Base-by-base conservation (phyloP, 176 grass and related monocot genomes). In the Areca catechu region DNA sequence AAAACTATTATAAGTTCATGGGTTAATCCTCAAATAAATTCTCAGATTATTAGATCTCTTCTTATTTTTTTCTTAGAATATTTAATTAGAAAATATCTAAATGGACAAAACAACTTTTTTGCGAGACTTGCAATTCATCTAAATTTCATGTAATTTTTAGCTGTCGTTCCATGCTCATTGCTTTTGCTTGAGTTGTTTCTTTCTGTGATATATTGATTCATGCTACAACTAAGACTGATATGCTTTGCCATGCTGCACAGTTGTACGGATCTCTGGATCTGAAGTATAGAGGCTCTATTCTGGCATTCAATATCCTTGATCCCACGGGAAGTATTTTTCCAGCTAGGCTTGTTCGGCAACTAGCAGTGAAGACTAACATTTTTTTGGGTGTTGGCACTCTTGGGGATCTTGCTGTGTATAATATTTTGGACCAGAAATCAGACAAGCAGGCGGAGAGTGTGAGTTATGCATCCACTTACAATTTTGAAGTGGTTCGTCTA, bases 381-480 rank as follows among this genome's bases (percentile, higher is more conserved):
- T 55, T 55, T 21, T 55, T 55, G 53, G 53, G 53, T 12, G 21
- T 55, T 21, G 18, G 53, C 53, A 55, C 53, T 14, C 53, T 55
- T 20, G 18, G 7, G 18, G 18, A 55, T 22, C 19, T 21, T 19
- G 22, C 7, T 14, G 3, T 55, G 19, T 55, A 19, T 16, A 55
- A 21, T 19, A 55, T 55, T 21, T 55, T 55, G 53, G 19, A 55
- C 10, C 53, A 55, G 53, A 55, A 55, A 22, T 21, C 53, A 1
- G 53, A 55, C 7, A 55, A 55, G 12, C 18, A 21, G 21, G 5
- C 14, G 7, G 53, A 14, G 15, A 2, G 9, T 43, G 34, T 2
- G 6, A 12, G 34, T 12, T 12, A 43, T 55, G 6, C 1, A 12
- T 21, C 19, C 5, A 22, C 7, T 55, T 55, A 9, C 7, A 14